phyloP scores from a whole-genome alignment of 495 filamentous ascomycete species.

The Xylaria longipes region DNA sequence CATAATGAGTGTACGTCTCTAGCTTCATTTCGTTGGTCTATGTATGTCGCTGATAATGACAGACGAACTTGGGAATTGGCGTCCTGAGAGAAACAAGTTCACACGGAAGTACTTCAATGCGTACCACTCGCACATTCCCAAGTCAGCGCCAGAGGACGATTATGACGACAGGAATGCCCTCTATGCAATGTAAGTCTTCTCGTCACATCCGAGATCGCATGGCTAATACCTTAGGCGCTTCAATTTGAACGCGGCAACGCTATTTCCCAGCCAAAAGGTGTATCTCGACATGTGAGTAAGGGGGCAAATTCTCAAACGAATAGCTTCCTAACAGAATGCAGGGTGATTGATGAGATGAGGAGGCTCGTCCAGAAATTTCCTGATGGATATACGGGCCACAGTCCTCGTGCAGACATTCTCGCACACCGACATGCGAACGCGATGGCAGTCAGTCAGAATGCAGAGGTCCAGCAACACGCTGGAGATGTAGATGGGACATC shows the following conservation, averaged over 20 bases:
- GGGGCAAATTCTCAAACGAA: conserved; percentile 6
- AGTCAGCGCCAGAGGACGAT: conserved; percentile 32
- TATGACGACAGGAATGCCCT: conserved; percentile 37
- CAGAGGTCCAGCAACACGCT: conserved; percentile 13
- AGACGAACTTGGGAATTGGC: conserved; percentile 43
- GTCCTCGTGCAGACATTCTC: conserved; percentile 14
- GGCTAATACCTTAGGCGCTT: conserved; percentile 18
- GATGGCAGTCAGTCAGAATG: conserved; percentile 8
- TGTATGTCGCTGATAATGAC: not conserved
- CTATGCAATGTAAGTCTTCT: conserved; percentile 34
- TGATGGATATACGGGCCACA: conserved; percentile 20
- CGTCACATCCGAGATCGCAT: not conserved
- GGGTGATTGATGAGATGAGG: conserved; percentile 23
- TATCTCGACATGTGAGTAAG: conserved; percentile 16
- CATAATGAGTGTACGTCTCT: conserved; percentile 53
- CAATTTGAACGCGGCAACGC: conserved; percentile 20
- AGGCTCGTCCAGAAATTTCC: conserved; percentile 24
- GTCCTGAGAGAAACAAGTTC: conserved; percentile 37
- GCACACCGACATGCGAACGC: conserved; percentile 6
- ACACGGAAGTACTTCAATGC: conserved; percentile 28
- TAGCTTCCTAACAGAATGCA: conserved; percentile 14
- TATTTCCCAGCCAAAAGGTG: conserved; percentile 15
- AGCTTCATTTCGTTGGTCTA: conserved; percentile 4
- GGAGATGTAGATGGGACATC: conserved; percentile 12
- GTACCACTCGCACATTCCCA: conserved; percentile 31